Evolutionary conservation across 164 flowering plant species (phyloP).

Genomic region (Brasenia schreberi): DNA sequence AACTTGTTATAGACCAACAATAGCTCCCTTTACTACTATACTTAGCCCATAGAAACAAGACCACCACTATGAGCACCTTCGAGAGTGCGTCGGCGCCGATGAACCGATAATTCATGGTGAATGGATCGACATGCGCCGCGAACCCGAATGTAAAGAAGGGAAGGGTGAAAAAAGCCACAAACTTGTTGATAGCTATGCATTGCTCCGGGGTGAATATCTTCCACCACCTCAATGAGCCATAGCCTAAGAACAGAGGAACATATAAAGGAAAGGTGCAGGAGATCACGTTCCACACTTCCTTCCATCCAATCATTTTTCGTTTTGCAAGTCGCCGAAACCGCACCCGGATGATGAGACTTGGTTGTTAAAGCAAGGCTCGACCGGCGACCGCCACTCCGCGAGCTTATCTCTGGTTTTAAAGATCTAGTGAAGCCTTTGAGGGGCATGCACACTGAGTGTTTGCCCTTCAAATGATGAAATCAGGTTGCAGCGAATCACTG

Average conservation of each 20-base stretch:
- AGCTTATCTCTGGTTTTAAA: too few relatives aligned
- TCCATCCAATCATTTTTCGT: conserved; percentile 27
- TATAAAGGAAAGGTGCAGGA: conserved; percentile 43
- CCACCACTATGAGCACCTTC: conserved; percentile 32
- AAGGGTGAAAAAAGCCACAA: conserved; percentile 57
- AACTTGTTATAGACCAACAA: conserved; percentile 60
- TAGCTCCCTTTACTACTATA: conserved; percentile 44
- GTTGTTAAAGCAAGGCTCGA: too few relatives aligned
- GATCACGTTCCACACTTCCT: conserved; percentile 38
- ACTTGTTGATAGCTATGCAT: conserved; percentile 40
- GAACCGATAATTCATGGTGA: conserved; percentile 37
- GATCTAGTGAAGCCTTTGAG: too few relatives aligned
- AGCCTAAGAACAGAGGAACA: conserved; percentile 36
- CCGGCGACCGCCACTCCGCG: too few relatives aligned
- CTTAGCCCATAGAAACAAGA: conserved; percentile 49
- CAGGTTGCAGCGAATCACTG: too few relatives aligned
- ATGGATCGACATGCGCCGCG: conserved; percentile 42
- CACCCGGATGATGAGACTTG: neutral
- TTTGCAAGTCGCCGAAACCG: neutral
- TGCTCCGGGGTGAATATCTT: conserved; percentile 45
- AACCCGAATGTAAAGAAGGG: conserved; percentile 66
- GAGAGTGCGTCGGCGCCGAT: conserved; percentile 51
- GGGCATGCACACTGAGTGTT: too few relatives aligned
- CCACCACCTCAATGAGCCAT: conserved; percentile 54
- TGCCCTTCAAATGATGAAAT: too few relatives aligned